Percentiles rank a stretch among this genome's conserved stretches.
Evolutionary conservation across 2,329 filamentous ascomycete genomes (phyloP).

Genomic region (Diaporthe sp.): DNA sequence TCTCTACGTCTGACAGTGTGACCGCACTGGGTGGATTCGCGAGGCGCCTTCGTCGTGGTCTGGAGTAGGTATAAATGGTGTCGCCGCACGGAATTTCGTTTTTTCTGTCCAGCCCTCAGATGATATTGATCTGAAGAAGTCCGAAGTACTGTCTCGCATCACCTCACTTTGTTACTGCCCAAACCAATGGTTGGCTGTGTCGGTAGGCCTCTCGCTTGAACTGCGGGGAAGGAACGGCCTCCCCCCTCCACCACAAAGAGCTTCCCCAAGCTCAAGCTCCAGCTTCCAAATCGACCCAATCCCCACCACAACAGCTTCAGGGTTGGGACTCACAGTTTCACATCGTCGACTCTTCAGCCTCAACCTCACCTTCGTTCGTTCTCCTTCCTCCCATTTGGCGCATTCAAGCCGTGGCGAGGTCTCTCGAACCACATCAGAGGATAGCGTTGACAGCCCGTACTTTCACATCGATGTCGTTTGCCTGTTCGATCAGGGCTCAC

Average conservation of each 20-base stretch:
- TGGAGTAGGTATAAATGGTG: background rate
- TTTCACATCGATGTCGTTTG: background rate
- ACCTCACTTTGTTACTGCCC: background rate
- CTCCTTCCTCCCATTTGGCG: background rate
- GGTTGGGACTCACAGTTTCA: too few relatives aligned
- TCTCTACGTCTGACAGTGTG: background rate
- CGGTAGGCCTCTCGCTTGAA: background rate
- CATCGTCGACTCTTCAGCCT: background rate
- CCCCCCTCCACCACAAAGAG: background rate
- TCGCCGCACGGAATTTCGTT: too few relatives aligned
- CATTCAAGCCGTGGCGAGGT: background rate
- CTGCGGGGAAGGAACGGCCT: conserved; percentile 3
- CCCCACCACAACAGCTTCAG: background rate
- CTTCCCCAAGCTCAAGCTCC: background rate
- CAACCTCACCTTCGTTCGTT: background rate
- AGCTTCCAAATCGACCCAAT: background rate
- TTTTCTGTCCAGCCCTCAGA: background rate
- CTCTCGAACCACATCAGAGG: background rate
- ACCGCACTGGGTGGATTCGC: background rate
- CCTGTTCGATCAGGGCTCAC: background rate
- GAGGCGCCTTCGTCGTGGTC: too few relatives aligned
- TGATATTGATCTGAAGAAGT: too few relatives aligned
- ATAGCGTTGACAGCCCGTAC: background rate
- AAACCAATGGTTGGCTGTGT: background rate
- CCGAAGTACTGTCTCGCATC: too few relatives aligned